Evolutionary conservation across 2,329 filamentous ascomycete species (phyloP).

Genomic region (Hypoxylon rubiginosum): DNA sequence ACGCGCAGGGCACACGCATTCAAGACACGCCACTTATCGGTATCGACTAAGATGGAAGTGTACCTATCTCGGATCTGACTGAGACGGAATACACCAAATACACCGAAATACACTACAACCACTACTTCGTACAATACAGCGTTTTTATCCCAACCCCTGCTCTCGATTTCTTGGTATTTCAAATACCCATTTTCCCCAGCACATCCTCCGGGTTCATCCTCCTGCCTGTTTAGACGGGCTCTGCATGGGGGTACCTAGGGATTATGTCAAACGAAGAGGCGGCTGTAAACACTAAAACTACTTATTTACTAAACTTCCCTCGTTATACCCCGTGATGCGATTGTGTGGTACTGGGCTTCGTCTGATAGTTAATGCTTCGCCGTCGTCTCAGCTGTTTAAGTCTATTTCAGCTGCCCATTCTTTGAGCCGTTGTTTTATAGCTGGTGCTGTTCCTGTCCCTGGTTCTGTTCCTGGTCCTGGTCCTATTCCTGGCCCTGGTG

Average conservation of each 20-base stretch:
- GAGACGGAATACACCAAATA: slow-evolving; percentile 5
- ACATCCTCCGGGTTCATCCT: slow-evolving; percentile 36
- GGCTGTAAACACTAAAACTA: slow-evolving; percentile 38
- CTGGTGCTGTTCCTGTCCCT: not conserved
- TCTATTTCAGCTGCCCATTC: slow-evolving; percentile 41
- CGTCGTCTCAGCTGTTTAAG: slow-evolving; percentile 37
- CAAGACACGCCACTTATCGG: slow-evolving; percentile 18
- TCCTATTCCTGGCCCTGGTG: not conserved
- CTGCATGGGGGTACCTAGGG: slow-evolving; percentile 33
- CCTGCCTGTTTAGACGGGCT: slow-evolving; percentile 42
- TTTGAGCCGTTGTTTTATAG: slow-evolving; percentile 29
- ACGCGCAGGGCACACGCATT: not conserved
- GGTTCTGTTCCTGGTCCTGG: slow-evolving; percentile 3
- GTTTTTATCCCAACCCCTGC: slow-evolving; percentile 29
- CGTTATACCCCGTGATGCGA: slow-evolving; percentile 45
- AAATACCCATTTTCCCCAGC: slow-evolving; percentile 42
- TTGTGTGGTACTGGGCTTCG: slow-evolving; percentile 45
- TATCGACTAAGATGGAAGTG: slow-evolving; percentile 6
- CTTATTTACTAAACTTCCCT: slow-evolving; percentile 33
- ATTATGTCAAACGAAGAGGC: slow-evolving; percentile 27
- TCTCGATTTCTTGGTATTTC: slow-evolving; percentile 42
- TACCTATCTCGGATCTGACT: slow-evolving; percentile 32
- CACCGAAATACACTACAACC: not conserved
- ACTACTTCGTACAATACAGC: slow-evolving; percentile 13
- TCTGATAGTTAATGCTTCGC: slow-evolving; percentile 43